Conservation (phyloP, 768 basidiomycete genomes). For the Amanita subjunquillea region DNA sequence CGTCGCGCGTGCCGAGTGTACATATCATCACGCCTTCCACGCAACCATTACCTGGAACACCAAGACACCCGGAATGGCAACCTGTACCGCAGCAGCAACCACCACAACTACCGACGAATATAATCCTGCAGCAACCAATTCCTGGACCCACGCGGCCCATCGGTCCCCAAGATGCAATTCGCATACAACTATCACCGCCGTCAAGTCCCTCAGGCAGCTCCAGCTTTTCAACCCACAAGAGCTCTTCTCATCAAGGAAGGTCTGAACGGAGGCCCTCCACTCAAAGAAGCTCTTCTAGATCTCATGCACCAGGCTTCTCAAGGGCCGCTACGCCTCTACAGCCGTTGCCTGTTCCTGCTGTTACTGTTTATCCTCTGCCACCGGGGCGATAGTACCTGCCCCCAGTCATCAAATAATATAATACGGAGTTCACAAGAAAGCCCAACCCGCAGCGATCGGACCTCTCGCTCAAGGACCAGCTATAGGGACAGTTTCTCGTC, state of each 20-base stretch:
- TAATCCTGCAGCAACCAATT: conserved; percentile 10
- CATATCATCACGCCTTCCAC: conserved; percentile 12
- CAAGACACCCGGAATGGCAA: conserved; percentile 16
- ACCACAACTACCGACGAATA: conserved; percentile 13
- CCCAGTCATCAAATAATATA: not conserved
- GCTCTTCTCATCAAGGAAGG: not conserved
- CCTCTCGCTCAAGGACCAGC: not conserved
- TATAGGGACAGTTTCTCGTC: not conserved
- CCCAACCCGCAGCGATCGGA: not conserved
- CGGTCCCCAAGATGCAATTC: not conserved
- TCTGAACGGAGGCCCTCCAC: not conserved
- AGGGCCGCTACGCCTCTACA: conserved; percentile 8
- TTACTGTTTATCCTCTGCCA: conserved; percentile 8
- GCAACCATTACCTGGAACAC: conserved; percentile 12
- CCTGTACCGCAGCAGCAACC: conserved; percentile 15
- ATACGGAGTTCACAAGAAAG: not conserved
- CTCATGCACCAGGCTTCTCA: not conserved
- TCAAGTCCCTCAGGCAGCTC: not conserved
- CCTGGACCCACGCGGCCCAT: conserved; percentile 2
- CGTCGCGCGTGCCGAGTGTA: conserved; percentile 4
- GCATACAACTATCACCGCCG: not conserved
- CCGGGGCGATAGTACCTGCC: not conserved
- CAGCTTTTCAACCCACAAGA: not conserved
- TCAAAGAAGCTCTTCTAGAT: not conserved
- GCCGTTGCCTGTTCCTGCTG: not conserved